phyloP scores from a whole-genome alignment of 2,329 filamentous ascomycete genomes.

The Boeremia exigua region DNA sequence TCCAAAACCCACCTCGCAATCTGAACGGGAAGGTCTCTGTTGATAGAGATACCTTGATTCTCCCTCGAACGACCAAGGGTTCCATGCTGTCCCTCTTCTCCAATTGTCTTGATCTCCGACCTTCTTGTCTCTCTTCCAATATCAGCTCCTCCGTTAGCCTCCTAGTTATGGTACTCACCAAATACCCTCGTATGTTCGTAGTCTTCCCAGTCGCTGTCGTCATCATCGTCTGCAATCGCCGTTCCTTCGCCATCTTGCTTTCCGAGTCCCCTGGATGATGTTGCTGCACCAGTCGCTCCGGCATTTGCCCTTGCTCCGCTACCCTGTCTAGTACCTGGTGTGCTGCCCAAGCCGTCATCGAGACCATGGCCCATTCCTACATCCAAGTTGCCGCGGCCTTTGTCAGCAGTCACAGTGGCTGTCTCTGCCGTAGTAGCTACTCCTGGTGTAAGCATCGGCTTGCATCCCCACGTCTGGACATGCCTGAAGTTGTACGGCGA shows the following conservation, averaged over 20 bases:
- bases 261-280: background rate
- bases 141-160: background rate
- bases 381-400: too few relatives aligned
- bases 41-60: too few relatives aligned
- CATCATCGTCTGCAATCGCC: background rate
- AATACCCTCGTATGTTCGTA: background rate
- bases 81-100: too few relatives aligned
- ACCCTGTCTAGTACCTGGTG: background rate
- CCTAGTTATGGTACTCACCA: background rate
- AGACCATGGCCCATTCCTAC: too few relatives aligned
- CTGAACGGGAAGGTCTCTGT: too few relatives aligned
- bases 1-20: too few relatives aligned
- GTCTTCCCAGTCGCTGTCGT: background rate
- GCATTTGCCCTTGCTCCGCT: too few relatives aligned
- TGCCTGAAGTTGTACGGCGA: background rate
- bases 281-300: background rate
- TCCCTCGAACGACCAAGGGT: too few relatives aligned
- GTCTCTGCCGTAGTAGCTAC: background rate
- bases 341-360: too few relatives aligned
- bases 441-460: background rate
- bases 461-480: background rate
- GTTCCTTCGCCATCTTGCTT: background rate
- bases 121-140: background rate
- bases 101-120: too few relatives aligned
- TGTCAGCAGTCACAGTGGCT: background rate